These are phyloP conservation scores for Saccharata proteae DNA, from an alignment of 2,329 filamentous ascomycete genomes.

Conservation along the genomic window DNA sequence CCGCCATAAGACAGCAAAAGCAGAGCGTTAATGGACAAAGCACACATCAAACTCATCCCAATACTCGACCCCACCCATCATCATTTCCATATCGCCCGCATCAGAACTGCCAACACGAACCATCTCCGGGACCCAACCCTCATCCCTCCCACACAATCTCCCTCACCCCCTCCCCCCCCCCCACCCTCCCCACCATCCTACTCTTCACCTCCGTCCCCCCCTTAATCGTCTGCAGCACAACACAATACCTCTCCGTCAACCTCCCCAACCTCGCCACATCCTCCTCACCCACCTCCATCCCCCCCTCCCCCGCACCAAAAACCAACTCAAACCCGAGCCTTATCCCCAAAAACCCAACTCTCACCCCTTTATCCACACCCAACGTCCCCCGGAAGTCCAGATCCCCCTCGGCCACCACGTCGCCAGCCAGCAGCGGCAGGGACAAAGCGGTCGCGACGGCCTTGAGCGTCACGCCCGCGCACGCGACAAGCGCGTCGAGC, in stretches of 20 bases:
- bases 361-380: constrained; percentile 34
- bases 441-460: constrained; percentile 37
- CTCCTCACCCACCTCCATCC: constrained; percentile 26
- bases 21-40: no score
- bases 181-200: constrained; percentile 1
- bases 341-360: constrained; percentile 37
- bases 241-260: constrained; percentile 39
- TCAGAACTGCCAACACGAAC: no score
- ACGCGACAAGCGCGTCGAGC: constrained; percentile 38
- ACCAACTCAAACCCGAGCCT: constrained; percentile 30
- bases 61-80: no score
- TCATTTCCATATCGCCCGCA: no score
- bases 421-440: constrained; percentile 31
- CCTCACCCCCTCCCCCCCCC: constrained; percentile 12
- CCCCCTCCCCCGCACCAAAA: neutral
- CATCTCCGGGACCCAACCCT: no score
- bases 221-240: constrained; percentile 12
- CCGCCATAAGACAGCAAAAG: no score
- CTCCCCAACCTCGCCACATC: constrained; percentile 34
- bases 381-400: constrained; percentile 38
- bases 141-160: constrained; percentile 1
- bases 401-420: constrained; percentile 34
- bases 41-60: no score
- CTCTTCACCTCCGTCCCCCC: constrained; percentile 2
- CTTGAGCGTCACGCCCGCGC: constrained; percentile 39